These are phyloP conservation scores for Tritrichomonas musculus DNA, from an alignment of 208 protist genomes.

Conservation along the genomic window DNA sequence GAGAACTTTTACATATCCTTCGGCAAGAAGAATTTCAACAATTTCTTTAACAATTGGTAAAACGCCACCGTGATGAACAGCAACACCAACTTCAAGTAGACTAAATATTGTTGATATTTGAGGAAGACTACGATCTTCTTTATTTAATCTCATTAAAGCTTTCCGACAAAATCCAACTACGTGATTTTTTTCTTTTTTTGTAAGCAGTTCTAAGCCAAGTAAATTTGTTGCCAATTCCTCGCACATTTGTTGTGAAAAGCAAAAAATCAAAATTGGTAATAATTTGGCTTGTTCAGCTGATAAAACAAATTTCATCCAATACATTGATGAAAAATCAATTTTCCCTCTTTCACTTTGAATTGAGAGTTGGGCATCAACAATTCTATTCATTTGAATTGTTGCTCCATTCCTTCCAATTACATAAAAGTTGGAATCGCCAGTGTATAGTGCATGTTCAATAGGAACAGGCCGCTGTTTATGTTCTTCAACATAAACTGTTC, in stretches of 20 bases:
- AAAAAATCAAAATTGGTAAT: constrained; percentile 16
- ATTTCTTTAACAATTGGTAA: constrained; percentile 99
- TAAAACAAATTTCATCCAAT: neutral
- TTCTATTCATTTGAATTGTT: neutral
- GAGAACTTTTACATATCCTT: constrained; percentile 61
- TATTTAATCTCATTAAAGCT: neutral
- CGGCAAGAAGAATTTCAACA: constrained; percentile 94
- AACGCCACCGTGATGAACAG: constrained; percentile 98
- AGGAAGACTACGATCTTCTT: neutral
- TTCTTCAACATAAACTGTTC: neutral
- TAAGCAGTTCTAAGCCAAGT: neutral
- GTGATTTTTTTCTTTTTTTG: neutral
- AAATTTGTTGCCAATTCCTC: neutral
- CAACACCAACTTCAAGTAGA: constrained; percentile 69
- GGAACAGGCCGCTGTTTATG: constrained; percentile 82
- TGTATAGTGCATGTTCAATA: constrained; percentile 74
- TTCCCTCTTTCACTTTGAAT: neutral
- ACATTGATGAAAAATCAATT: neutral
- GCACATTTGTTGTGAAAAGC: neutral
- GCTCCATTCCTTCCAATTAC: neutral
- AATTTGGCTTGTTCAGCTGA: neutral
- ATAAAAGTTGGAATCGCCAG: neutral
- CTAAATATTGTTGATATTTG: constrained; percentile 5
- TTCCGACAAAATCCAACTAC: neutral
- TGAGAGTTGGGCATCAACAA: neutral